Evolutionary conservation across 2,329 filamentous ascomycete genomes (phyloP).

Genomic region (Fusarium sambucinum): DNA sequence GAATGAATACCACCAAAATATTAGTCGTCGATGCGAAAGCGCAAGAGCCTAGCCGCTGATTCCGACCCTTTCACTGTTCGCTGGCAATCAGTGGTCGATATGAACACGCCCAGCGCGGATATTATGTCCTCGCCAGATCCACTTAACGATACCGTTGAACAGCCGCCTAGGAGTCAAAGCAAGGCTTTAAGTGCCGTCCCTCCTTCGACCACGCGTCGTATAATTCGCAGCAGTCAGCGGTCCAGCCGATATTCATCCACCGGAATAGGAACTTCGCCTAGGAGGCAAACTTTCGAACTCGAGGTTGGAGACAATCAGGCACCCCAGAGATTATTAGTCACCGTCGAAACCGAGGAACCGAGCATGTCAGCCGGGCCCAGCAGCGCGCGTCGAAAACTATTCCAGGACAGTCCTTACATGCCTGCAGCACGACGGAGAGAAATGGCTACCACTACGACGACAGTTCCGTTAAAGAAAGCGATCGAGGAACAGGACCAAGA

Average conservation of each 20-base stretch:
- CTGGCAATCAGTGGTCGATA: conserved; percentile 54
- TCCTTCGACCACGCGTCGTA: conserved; percentile 56
- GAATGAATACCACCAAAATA: conserved; percentile 33
- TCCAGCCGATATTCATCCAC: conserved; percentile 54
- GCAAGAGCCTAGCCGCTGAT: conserved; percentile 41
- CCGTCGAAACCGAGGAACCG: conserved; percentile 64
- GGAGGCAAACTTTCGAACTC: conserved; percentile 69
- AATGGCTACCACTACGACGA: conserved; percentile 62
- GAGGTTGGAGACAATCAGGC: conserved; percentile 64
- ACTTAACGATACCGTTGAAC: conserved; percentile 56
- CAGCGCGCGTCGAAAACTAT: conserved; percentile 57
- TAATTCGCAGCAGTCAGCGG: conserved; percentile 61
- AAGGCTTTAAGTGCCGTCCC: conserved; percentile 46
- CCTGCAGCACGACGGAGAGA: conserved; percentile 53
- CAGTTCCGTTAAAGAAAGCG: conserved; percentile 63
- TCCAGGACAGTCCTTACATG: conserved; percentile 57
- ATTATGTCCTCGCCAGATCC: conserved; percentile 66
- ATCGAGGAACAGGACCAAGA: conserved; percentile 52
- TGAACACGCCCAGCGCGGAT: conserved; percentile 56
- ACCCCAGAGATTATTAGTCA: conserved; percentile 66
- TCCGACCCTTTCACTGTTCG: conserved; percentile 50
- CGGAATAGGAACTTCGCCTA: conserved; percentile 58
- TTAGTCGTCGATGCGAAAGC: conserved; percentile 50
- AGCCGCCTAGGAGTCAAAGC: conserved; percentile 11
- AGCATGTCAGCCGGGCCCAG: conserved; percentile 52